Evolutionary conservation across 805 yeast species (phyloP), one percentile per base, ranked within the genome.

Genomic region (Zygoascus flipseniorum): DNA sequence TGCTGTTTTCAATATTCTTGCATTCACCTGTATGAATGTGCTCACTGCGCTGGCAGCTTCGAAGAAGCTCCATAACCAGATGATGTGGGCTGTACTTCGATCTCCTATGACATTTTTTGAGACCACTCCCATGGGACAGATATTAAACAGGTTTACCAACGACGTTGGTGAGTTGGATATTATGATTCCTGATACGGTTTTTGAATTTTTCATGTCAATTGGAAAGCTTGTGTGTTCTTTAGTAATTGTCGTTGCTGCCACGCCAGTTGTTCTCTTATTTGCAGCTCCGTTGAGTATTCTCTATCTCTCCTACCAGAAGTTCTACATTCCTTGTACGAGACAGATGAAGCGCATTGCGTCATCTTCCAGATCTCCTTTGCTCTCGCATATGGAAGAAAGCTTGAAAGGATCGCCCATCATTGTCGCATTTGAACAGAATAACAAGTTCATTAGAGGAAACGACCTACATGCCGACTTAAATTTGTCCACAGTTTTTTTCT

Each of bases 31-130:
- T 54, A 76, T 84, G 65, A 83, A 89, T 87, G 48, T 60, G 8
- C 14, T 46, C 13, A 58, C 62, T 48, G 63, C 59, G 18, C 41
- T 63, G 19, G 47, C 51, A 20, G 65, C 63, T 10, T 50, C 64
- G 1, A 58, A 52, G 31, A 49, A 37, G 18, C 73, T 89, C 56
- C 97, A 90, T 68, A 79, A 82, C 56, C 69, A 70, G 18, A 89
- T 90, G 97, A 81, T 89, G 5, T 68, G 68, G 13, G 67, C 79
- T 47, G 93, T 90, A 8, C 69, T 90, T 54, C 76, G 89, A 56
- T 92, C 97, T 0, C 97, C 97, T 55, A 90, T 90, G 97, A 77
- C 86, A 39, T 90, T 90, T 65, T 90, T 90, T 64, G 98, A 90
- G 69, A 88, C 96, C 0, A 90, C 97, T 0, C 98, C 97, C 51